A percentile compares a stretch with the other conserved stretches of the same genome.
Conservation (phyloP, 345 rosid genomes). For the Ceriops decandra region DNA sequence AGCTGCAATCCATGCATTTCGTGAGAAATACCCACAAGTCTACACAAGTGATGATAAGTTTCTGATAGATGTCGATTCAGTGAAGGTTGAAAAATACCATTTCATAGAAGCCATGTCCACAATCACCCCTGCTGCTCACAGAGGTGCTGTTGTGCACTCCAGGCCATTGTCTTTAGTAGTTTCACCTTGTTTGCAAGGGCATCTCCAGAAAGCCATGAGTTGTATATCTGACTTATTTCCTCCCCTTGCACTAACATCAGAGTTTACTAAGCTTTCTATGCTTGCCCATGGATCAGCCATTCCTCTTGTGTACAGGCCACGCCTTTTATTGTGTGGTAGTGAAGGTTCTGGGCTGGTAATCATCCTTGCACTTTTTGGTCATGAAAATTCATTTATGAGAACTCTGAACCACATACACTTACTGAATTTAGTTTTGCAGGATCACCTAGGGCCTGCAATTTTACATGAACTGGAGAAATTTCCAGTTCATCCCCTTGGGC, state of each 20-base stretch:
- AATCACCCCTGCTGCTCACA: slow-evolving; percentile 97
- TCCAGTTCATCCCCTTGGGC: slow-evolving; percentile 97
- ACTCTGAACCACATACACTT: slow-evolving; percentile 50
- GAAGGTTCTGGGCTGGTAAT: slow-evolving; percentile 97
- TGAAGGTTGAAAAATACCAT: slow-evolving; percentile 81
- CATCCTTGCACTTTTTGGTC: slow-evolving; percentile 31
- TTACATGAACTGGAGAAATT: slow-evolving; percentile 94
- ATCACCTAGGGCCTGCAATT: slow-evolving; percentile 98
- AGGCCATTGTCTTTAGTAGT: slow-evolving; percentile 94
- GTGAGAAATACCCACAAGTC: slow-evolving; percentile 98
- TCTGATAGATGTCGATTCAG: slow-evolving; percentile 88
- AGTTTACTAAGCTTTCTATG: slow-evolving; percentile 82
- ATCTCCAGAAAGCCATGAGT: slow-evolving; percentile 72
- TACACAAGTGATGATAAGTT: slow-evolving; percentile 96
- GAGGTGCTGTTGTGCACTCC: slow-evolving; percentile 93
- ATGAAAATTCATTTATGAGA: slow-evolving; percentile 20
- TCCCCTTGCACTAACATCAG: slow-evolving; percentile 61
- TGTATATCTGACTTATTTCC: slow-evolving; percentile 70
- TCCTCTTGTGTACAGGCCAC: slow-evolving; percentile 95
- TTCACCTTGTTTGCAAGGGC: slow-evolving; percentile 81
- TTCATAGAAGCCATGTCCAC: slow-evolving; percentile 94
- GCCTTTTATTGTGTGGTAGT: slow-evolving; percentile 74
- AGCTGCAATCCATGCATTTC: slow-evolving; percentile 98
- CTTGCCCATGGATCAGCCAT: slow-evolving; percentile 89
- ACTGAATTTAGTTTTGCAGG: slow-evolving; percentile 81